A percentile compares a stretch with the other conserved stretches of the same genome.
Conservation (phyloP, 1,284 basidiomycete genomes). For the Ustilago crameri region DNA sequence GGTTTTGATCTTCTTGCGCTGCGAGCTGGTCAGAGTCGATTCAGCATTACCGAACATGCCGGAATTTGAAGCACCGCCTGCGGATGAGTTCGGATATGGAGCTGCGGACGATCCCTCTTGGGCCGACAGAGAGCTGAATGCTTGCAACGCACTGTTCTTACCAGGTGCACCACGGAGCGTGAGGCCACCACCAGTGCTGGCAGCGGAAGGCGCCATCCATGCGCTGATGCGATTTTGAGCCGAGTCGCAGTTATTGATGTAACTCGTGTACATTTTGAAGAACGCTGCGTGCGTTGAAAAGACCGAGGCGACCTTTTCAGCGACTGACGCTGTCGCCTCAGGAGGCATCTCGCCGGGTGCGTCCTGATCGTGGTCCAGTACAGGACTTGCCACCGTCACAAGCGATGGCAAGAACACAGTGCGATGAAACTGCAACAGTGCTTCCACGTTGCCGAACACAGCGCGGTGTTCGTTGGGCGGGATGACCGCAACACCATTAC, state of each 20-base stretch:
- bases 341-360: constrained; percentile 77
- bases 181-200: constrained; percentile 40
- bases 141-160: constrained; percentile 19
- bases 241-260: constrained; percentile 65
- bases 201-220: constrained; percentile 42
- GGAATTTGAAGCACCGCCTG: constrained; percentile 3
- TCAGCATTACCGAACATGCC: constrained; percentile 16
- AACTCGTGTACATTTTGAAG: constrained; percentile 67
- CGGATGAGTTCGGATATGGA: constrained; percentile 8
- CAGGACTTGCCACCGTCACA: constrained; percentile 73
- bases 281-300: constrained; percentile 72
- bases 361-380: constrained; percentile 26
- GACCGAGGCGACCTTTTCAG: constrained; percentile 84
- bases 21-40: constrained; percentile 27
- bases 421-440: constrained; percentile 88
- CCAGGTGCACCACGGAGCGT: constrained; percentile 26
- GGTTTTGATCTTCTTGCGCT: constrained; percentile 55
- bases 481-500: constrained; percentile 77
- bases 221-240: constrained; percentile 44
- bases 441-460: constrained; percentile 91
- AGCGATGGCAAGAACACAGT: constrained; percentile 90
- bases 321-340: constrained; percentile 78
- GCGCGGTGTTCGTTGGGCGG: constrained; percentile 86
- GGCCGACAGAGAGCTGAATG: constrained; percentile 24
- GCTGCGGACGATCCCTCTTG: constrained; percentile 28